Base-by-base conservation (phyloP, 1,284 basidiomycete genomes). In the Cystobasidium slooffiae region DNA sequence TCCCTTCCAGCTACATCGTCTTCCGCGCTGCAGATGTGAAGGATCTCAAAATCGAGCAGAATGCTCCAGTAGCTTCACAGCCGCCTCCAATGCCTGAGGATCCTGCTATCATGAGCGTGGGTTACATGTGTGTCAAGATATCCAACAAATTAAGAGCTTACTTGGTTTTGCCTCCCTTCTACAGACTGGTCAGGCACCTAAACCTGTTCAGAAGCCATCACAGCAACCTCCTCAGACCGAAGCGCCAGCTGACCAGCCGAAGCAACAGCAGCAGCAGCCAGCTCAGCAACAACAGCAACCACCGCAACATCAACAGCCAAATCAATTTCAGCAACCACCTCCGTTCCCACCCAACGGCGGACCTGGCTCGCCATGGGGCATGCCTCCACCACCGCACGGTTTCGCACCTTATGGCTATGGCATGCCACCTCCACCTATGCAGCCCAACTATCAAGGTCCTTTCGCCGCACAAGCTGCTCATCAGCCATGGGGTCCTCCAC, bases 1-100 rank as follows among this genome's bases (percentile, higher is more conserved):
- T 14, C 22, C 14, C 56, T 31, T 46, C n/a, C 55, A 81, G 80
- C 74, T 80, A 77, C 64, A 78, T 81, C 72, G 79, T 81, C 64
- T 81, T 81, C 76, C 75, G 78, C 44, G 80, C 80, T 9, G 75
- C 77, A 56, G 80, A 81, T 68, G 79, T 81, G 61, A 80, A 80
- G 74, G 80, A 81, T 65, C 72, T 81, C 55, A 78, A 80, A 53
- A 81, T 81, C 53, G 80, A 81, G 75, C 74, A 77, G 12, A 74
- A 76, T 14, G 63, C 72, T 39, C 74, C 74, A 6, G 64, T 74
- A 12, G 24, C 76, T 22, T 76, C 76, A 37, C 73, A 67, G 41
- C 55, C 69, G 20, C 69, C 68, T 55, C 51, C 62, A 10, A 64
- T 66, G 65, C 75, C 75, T 58, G 24, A 72, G 39, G 80, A 81